Percentiles rank a stretch among this genome's conserved stretches.
These are phyloP conservation scores for Aspergillus chevalieri DNA, from an alignment of 2,329 filamentous ascomycete genomes.

Conservation along the genomic window DNA sequence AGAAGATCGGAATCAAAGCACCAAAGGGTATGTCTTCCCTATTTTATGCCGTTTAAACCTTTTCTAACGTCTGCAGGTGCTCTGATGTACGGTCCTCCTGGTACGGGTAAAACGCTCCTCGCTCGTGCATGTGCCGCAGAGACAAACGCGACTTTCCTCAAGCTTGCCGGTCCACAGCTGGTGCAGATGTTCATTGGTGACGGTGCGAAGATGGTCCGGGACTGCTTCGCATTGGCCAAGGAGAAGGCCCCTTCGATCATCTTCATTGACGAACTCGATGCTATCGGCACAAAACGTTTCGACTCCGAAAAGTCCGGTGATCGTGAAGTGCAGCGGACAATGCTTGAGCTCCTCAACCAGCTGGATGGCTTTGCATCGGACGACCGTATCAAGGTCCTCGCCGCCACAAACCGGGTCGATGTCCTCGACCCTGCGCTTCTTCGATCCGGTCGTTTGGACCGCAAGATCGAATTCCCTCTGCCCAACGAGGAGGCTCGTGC, in stretches of 20 bases:
- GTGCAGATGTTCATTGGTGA: slow-evolving; percentile 99
- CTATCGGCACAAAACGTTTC: slow-evolving; percentile 97
- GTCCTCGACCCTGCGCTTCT: slow-evolving; percentile 88
- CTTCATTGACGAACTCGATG: slow-evolving; percentile 98
- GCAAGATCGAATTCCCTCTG: slow-evolving; percentile 97
- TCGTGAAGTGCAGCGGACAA: slow-evolving; percentile 94
- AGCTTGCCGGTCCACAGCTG: slow-evolving; percentile 92
- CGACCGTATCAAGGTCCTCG: slow-evolving; percentile 92
- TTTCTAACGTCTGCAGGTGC: slow-evolving; percentile 56
- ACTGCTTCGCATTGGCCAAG: slow-evolving; percentile 95
- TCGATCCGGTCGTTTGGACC: slow-evolving; percentile 83
- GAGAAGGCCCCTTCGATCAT: slow-evolving; percentile 99
- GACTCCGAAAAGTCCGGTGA: slow-evolving; percentile 98
- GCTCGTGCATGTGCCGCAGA: slow-evolving; percentile 95
- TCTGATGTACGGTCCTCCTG: slow-evolving; percentile 78
- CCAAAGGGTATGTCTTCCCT: slow-evolving; percentile 69
- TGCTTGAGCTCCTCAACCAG: slow-evolving; percentile 98
- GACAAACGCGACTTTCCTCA: slow-evolving; percentile 97
- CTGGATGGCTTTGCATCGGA: slow-evolving; percentile 96
- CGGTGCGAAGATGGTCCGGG: slow-evolving; percentile 92
- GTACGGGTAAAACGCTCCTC: slow-evolving; percentile 52
- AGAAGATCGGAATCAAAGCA: slow-evolving; percentile 99
- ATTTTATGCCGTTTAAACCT: neutral
- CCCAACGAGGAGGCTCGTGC: slow-evolving; percentile 96
- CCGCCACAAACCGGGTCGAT: slow-evolving; percentile 90